These are phyloP conservation scores for Botrytis paeoniae DNA, from an alignment of 2,329 filamentous ascomycete species.

Conservation along the genomic window DNA sequence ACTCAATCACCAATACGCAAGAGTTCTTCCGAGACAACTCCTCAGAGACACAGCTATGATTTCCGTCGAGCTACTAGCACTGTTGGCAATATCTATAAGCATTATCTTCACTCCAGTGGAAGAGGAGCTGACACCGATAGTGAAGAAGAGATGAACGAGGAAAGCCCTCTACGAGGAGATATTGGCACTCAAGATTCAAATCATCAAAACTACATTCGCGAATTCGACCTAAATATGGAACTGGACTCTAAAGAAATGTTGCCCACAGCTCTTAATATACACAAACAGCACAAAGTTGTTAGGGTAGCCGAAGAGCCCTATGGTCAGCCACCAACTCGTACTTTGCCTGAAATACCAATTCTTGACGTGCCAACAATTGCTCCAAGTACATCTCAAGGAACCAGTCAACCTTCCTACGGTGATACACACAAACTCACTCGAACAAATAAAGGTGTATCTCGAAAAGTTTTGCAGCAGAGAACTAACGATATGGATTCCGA, in stretches of 20 bases:
- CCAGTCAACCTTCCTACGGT: constrained; percentile 24
- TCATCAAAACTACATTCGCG: background rate
- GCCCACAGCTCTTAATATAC: constrained; percentile 21
- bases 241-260: background rate
- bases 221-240: background rate
- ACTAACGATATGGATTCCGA: background rate
- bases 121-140: constrained; percentile 11
- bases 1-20: constrained; percentile 17
- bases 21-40: constrained; percentile 17
- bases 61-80: constrained; percentile 31
- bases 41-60: constrained; percentile 19
- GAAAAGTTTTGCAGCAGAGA: background rate
- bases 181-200: background rate
- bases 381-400: constrained; percentile 19
- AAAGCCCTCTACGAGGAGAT: constrained; percentile 11
- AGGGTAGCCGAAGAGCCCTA: constrained; percentile 13
- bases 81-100: constrained; percentile 33
- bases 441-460: constrained; percentile 1
- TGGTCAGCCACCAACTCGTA: constrained; percentile 18
- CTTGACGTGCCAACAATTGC: constrained; percentile 4
- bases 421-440: constrained; percentile 28
- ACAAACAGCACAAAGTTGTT: constrained; percentile 19
- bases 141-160: constrained; percentile 16
- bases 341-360: constrained; percentile 21
- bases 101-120: constrained; percentile 26